Evolutionary conservation across 2,329 filamentous ascomycete species (phyloP).

Genomic region (Ciborinia camelliae): DNA sequence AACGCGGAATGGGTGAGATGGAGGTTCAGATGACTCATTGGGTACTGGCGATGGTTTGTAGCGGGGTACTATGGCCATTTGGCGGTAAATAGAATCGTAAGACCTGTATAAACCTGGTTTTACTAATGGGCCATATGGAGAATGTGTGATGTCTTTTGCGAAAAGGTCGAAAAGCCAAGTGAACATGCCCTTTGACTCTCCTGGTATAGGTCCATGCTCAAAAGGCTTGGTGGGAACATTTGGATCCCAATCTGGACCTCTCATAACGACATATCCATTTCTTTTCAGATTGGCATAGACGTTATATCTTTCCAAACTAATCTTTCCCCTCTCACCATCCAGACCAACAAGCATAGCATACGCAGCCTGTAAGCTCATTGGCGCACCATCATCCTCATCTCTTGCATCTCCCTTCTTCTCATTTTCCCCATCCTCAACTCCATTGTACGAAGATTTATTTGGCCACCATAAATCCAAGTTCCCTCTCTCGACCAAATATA

Average conservation of each 20-base stretch:
- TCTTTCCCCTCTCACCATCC: constrained; percentile 58
- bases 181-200: constrained; percentile 31
- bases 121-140: constrained; percentile 54
- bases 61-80: constrained; percentile 68
- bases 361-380: constrained; percentile 85
- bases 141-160: constrained; percentile 25
- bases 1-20: constrained; percentile 60
- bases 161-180: constrained; percentile 36
- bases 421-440: constrained; percentile 40
- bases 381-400: constrained; percentile 63
- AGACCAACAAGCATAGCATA: constrained; percentile 80
- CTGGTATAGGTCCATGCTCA: background rate
- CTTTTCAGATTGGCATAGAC: constrained; percentile 85
- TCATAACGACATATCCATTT: constrained; percentile 74
- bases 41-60: constrained; percentile 55
- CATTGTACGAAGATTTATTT: constrained; percentile 46
- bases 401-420: constrained; percentile 40
- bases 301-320: constrained; percentile 74
- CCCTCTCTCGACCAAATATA: constrained; percentile 86
- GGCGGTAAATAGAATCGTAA: constrained; percentile 69
- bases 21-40: constrained; percentile 36
- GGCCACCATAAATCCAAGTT: constrained; percentile 87
- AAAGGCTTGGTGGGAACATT: constrained; percentile 24
- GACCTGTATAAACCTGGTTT: constrained; percentile 62
- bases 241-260: constrained; percentile 57